Conservation (phyloP, 106 monocot genomes). For the Alisma plantagoaquatica region DNA sequence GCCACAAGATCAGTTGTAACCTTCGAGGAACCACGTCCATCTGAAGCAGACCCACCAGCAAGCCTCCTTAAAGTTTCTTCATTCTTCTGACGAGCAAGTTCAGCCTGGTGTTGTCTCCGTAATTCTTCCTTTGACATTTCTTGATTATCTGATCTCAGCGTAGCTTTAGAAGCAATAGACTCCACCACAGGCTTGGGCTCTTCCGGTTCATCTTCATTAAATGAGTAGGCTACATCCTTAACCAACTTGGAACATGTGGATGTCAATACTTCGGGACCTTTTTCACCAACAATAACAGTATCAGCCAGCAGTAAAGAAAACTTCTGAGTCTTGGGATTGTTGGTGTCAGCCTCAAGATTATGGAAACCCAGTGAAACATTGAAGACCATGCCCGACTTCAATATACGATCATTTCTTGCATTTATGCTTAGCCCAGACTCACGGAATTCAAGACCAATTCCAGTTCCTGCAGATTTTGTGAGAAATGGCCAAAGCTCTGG, state of each 20-base stretch:
- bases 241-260: constrained; percentile 56
- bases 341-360: constrained; percentile 49
- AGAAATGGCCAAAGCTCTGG: constrained; percentile 55
- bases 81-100: constrained; percentile 89
- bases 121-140: constrained; percentile 94
- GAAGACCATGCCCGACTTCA: constrained; percentile 80
- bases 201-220: constrained; percentile 78
- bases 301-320: constrained; percentile 80
- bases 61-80: constrained; percentile 68
- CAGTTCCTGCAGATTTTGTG: constrained; percentile 87
- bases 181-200: too few relatives aligned
- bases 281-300: constrained; percentile 56
- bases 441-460: constrained; percentile 93
- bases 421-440: constrained; percentile 74
- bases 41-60: constrained; percentile 44
- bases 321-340: constrained; percentile 70
- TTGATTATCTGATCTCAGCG: constrained; percentile 72
- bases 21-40: constrained; percentile 40
- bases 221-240: constrained; percentile 73
- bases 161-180: constrained; percentile 44
- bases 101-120: constrained; percentile 83
- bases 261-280: constrained; percentile 68
- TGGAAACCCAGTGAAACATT: constrained; percentile 92
- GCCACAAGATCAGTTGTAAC: constrained; percentile 52
- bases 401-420: constrained; percentile 42